A percentile compares a stretch with the other conserved stretches of the same genome.
Conservation (phyloP, 148 eudicot species). For the Fagopyrum tataricum region DNA sequence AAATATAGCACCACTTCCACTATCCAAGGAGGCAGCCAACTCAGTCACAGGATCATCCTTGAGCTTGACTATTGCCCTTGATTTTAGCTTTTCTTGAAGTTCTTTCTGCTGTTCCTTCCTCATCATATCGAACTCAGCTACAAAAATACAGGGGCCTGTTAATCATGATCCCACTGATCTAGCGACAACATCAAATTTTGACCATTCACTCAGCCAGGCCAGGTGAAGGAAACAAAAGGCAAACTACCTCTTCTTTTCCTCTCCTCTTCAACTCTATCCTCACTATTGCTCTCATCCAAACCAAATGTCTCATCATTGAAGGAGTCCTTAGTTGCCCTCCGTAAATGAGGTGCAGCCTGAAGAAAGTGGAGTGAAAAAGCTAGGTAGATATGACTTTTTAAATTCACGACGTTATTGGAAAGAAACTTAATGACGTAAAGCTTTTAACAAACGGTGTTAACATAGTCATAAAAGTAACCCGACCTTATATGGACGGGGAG, state of each 20-base stretch:
- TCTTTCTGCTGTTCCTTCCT: constrained; percentile 88
- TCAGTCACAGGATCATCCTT: constrained; percentile 41
- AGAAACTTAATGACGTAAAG: not conserved
- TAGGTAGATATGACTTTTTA: not conserved
- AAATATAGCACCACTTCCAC: constrained; percentile 21
- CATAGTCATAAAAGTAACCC: constrained; percentile 12
- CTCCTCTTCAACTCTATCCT: constrained; percentile 91
- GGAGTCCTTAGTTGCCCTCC: constrained; percentile 65
- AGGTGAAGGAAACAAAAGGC: not conserved
- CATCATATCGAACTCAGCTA: constrained; percentile 93
- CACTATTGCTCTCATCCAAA: constrained; percentile 53
- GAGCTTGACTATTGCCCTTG: constrained; percentile 34
- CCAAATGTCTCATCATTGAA: constrained; percentile 97
- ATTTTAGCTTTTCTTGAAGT: constrained; percentile 73
- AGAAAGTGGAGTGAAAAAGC: constrained; percentile 13
- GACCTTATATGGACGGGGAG: constrained; percentile 98
- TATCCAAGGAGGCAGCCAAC: constrained; percentile 21
- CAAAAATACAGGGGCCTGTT: constrained; percentile 8
- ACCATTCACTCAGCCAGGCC: constrained; percentile 2
- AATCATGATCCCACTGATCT: not conserved
- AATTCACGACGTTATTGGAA: not conserved
- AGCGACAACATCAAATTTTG: not conserved
- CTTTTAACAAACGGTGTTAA: not conserved
- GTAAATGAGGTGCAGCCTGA: constrained; percentile 69
- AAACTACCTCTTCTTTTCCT: constrained; percentile 74